Conservation (phyloP, 345 rosid species). For the Populus alba region DNA sequence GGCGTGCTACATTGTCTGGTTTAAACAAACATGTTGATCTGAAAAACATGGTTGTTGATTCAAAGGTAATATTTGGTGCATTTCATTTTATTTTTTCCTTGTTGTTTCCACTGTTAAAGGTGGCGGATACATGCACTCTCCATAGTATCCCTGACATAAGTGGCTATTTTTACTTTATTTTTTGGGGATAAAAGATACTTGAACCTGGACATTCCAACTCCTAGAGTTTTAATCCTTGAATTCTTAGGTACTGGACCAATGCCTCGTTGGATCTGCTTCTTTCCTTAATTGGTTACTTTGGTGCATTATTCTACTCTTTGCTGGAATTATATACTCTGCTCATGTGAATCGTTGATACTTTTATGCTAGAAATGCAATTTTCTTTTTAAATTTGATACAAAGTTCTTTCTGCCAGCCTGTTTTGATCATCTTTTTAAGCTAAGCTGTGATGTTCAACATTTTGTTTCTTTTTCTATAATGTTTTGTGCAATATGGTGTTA, state of each 20-base stretch:
- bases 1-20: slow-evolving; percentile 63
- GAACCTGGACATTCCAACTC: no score
- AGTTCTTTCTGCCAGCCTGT: background rate
- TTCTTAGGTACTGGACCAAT: no score
- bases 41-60: slow-evolving; percentile 43
- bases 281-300: background rate
- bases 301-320: background rate
- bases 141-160: background rate
- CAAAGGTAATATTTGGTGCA: slow-evolving; percentile 49
- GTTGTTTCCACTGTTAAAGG: background rate
- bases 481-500: background rate
- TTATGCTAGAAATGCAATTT: background rate
- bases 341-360: background rate
- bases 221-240: no score
- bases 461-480: background rate
- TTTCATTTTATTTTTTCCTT: slow-evolving; percentile 11
- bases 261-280: no score
- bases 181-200: background rate
- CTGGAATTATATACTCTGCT: background rate
- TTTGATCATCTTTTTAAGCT: background rate
- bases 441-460: background rate
- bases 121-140: background rate
- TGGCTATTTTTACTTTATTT: background rate
- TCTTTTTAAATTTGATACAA: background rate
- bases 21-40: slow-evolving; percentile 47